These are phyloP conservation scores for Gentiana straminea DNA, from an alignment of 257 asterid species.

Conservation along the genomic window DNA sequence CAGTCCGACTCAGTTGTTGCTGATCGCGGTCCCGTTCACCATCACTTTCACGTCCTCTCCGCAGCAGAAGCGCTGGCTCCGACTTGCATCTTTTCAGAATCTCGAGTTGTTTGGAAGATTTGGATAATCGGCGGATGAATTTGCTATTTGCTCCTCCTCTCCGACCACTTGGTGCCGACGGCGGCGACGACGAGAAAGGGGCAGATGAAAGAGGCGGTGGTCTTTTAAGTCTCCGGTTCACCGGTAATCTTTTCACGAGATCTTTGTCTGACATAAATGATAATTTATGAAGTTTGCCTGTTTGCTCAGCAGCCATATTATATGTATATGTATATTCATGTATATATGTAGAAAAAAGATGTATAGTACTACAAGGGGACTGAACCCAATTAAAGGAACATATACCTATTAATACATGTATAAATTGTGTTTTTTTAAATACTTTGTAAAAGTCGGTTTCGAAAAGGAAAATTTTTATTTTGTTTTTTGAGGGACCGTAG, in stretches of 20 bases:
- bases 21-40: constrained; percentile 7
- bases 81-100: constrained; percentile 31
- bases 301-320: neutral
- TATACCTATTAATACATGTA: no score
- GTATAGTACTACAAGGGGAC: no score
- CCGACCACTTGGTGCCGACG: constrained; percentile 10
- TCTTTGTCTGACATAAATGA: constrained; percentile 32
- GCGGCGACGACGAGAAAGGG: constrained; percentile 3
- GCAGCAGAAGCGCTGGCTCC: constrained; percentile 27
- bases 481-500: no score
- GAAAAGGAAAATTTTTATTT: no score
- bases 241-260: constrained; percentile 27
- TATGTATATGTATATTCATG: neutral
- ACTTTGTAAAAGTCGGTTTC: no score
- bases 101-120: constrained; percentile 12
- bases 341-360: no score
- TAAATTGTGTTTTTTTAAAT: no score
- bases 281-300: neutral
- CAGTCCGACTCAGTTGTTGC: constrained; percentile 9
- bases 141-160: constrained; percentile 9
- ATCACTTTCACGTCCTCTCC: constrained; percentile 2
- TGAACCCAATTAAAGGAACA: no score
- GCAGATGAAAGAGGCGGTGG: constrained; percentile 16
- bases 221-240: constrained; percentile 25
- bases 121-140: constrained; percentile 7